A percentile compares a stretch with the other conserved stretches of the same genome.
Evolutionary conservation across 2,329 filamentous ascomycete genomes (phyloP).

Genomic region (Claviceps capensis): DNA sequence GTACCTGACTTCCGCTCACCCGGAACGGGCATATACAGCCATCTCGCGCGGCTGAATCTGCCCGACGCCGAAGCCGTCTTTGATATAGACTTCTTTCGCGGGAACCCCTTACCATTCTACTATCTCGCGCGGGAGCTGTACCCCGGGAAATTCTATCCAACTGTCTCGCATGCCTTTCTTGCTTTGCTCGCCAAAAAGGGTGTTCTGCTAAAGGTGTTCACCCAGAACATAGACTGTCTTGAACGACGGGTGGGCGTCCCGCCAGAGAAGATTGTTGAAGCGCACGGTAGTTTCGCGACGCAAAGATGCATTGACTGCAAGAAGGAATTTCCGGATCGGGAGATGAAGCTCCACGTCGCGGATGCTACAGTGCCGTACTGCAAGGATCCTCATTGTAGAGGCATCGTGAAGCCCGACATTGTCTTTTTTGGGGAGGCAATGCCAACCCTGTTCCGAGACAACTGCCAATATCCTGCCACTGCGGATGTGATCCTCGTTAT

Average conservation of each 20-base stretch:
- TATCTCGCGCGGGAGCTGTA: constrained; percentile 83
- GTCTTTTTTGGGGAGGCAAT: constrained; percentile 80
- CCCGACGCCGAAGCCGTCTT: constrained; percentile 90
- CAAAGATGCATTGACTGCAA: constrained; percentile 89
- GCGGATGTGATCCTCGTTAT: constrained; percentile 75
- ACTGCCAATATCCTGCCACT: constrained; percentile 32
- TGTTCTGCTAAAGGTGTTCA: constrained; percentile 74
- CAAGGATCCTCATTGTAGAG: constrained; percentile 45
- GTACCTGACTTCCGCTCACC: constrained; percentile 94
- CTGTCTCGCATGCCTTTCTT: constrained; percentile 82
- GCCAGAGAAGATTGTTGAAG: constrained; percentile 70
- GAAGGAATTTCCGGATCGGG: constrained; percentile 52
- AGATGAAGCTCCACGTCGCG: constrained; percentile 58
- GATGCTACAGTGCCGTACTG: constrained; percentile 60
- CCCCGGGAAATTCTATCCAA: constrained; percentile 78
- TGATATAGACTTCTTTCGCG: constrained; percentile 76
- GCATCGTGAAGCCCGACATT: constrained; percentile 85
- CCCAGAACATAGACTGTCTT: constrained; percentile 94
- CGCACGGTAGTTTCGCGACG: constrained; percentile 85
- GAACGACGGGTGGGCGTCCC: constrained; percentile 81
- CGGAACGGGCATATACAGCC: constrained; percentile 85
- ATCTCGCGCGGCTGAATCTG: constrained; percentile 72
- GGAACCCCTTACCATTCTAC: constrained; percentile 83
- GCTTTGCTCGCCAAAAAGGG: constrained; percentile 66
- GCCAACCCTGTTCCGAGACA: constrained; percentile 21